A percentile compares a stretch with the other conserved stretches of the same genome.
Conservation (phyloP, 106 monocot genomes). For the Platanthera zijinensis region DNA sequence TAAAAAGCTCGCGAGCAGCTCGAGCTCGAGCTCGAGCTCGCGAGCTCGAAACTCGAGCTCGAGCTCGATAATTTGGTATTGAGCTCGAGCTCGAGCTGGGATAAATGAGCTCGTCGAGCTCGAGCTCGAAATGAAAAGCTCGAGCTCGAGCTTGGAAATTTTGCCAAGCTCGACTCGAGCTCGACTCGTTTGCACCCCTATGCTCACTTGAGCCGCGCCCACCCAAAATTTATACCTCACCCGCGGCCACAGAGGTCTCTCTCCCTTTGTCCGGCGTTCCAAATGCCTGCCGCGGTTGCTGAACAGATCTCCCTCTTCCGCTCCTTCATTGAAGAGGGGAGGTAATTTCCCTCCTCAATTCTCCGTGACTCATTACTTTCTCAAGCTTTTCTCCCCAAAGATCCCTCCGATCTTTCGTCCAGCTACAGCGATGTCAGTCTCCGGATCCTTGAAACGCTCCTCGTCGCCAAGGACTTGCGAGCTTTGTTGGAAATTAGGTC, state of each 20-base stretch:
- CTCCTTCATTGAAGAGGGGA: constrained; percentile 21
- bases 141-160: too few relatives aligned
- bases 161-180: too few relatives aligned
- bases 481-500: constrained; percentile 38
- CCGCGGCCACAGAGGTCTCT: not conserved
- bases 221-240: too few relatives aligned
- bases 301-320: constrained; percentile 22
- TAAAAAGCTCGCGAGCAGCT: too few relatives aligned
- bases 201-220: too few relatives aligned
- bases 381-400: not conserved
- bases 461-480: constrained; percentile 41
- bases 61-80: too few relatives aligned
- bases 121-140: too few relatives aligned
- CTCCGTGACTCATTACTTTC: not conserved
- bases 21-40: too few relatives aligned
- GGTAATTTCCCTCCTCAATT: constrained; percentile 9
- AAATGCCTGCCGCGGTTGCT: constrained; percentile 16
- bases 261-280: not conserved
- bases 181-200: too few relatives aligned
- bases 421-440: constrained; percentile 49
- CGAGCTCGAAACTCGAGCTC: too few relatives aligned
- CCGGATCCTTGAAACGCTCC: constrained; percentile 45
- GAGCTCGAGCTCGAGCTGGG: too few relatives aligned
- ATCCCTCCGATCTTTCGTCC: not conserved
- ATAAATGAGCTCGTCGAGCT: too few relatives aligned